Conservation (phyloP, 208 protist genomes). For the Acanthamoeba healyi region DNA sequence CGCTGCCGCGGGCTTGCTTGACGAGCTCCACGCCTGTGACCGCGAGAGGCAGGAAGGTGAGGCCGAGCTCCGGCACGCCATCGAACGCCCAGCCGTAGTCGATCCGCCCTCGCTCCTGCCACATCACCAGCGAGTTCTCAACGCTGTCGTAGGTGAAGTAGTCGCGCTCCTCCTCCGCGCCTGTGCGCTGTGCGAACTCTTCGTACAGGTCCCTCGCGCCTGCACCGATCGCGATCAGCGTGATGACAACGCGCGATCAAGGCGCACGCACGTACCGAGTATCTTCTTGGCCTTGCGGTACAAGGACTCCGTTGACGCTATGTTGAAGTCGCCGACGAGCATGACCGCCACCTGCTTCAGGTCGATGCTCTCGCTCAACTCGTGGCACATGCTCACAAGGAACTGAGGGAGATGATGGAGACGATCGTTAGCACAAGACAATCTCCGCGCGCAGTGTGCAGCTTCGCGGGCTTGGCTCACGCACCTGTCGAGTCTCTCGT, state of each 20-base stretch:
- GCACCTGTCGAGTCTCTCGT: background rate
- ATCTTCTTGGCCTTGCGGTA: too few relatives aligned
- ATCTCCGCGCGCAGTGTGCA: too few relatives aligned
- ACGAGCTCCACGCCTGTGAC: background rate
- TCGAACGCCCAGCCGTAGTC: constrained; percentile 10
- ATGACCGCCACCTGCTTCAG: background rate
- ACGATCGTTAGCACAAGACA: too few relatives aligned
- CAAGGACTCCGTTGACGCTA: background rate
- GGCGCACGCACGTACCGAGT: too few relatives aligned
- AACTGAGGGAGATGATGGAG: too few relatives aligned
- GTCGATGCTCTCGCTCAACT: background rate
- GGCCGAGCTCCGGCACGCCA: background rate
- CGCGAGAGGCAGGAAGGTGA: background rate
- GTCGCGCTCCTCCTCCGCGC: background rate
- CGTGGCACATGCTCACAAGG: background rate
- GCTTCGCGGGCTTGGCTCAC: too few relatives aligned
- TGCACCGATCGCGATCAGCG: too few relatives aligned
- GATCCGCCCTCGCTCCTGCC: background rate
- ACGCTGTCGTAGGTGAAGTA: background rate
- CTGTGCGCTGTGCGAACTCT: background rate
- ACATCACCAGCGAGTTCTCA: constrained; percentile 29
- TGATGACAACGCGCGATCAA: too few relatives aligned
- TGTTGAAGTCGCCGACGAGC: constrained; percentile 47
- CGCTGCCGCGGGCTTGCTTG: background rate
- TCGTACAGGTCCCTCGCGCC: background rate